Conservation (phyloP, 495 filamentous ascomycete species). For the Trichodelitschia bisporula region DNA sequence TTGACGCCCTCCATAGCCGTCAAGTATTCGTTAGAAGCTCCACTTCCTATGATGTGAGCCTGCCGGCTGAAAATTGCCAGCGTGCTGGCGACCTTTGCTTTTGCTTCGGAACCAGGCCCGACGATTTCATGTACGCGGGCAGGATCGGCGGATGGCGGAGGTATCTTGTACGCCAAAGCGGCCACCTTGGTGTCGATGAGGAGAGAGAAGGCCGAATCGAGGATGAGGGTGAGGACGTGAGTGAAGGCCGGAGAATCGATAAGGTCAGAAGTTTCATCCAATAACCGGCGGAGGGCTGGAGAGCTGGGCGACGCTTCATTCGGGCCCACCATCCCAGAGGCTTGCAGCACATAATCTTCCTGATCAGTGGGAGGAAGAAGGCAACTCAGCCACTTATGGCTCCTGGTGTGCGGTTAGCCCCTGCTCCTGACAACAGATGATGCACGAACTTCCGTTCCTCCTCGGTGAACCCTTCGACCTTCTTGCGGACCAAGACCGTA, state of each 20-base stretch:
- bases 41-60: conserved; percentile 56
- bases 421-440: not conserved
- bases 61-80: conserved; percentile 69
- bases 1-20: conserved; percentile 45
- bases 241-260: conserved; percentile 82
- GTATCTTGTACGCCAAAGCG: conserved; percentile 47
- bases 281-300: conserved; percentile 50
- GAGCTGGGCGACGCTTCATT: conserved; percentile 13
- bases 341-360: conserved; percentile 57
- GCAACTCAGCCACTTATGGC: conserved; percentile 53
- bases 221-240: conserved; percentile 56
- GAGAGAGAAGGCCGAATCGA: conserved; percentile 65
- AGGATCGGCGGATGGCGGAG: conserved; percentile 14
- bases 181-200: conserved; percentile 59
- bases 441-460: conserved; percentile 32
- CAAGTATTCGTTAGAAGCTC: conserved; percentile 52
- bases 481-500: conserved; percentile 50
- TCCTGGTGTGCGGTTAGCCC: conserved; percentile 11
- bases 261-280: conserved; percentile 88
- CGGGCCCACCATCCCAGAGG: conserved; percentile 50
- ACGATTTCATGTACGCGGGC: conserved; percentile 19
- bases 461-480: conserved; percentile 55
- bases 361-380: conserved; percentile 55
- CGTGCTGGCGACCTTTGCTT: conserved; percentile 69
- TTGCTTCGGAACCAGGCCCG: conserved; percentile 16